A percentile compares a stretch with the other conserved stretches of the same genome.
phyloP scores from a whole-genome alignment of 768 basidiomycete species.

The Suillus placidus region DNA sequence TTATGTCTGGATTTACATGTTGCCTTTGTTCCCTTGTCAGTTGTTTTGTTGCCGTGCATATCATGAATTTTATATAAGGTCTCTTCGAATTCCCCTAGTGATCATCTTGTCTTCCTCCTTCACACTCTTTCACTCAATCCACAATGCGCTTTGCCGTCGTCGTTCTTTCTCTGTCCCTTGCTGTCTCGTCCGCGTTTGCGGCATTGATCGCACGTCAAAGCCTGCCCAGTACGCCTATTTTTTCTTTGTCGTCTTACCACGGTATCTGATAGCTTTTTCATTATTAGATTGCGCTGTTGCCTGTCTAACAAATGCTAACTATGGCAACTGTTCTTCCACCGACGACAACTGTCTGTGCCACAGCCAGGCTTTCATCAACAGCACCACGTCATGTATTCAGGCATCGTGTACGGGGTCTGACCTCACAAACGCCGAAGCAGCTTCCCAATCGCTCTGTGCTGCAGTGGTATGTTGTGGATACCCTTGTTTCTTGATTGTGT shows the following conservation, averaged over 20 bases:
- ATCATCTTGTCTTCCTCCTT: background rate
- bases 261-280: background rate
- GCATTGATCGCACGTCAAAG: conserved; percentile 23
- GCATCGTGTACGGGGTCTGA: conserved; percentile 50
- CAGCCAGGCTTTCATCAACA: conserved; percentile 44
- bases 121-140: conserved; percentile 4
- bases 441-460: conserved; percentile 47
- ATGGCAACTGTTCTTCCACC: conserved; percentile 46
- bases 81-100: background rate
- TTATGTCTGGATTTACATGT: background rate
- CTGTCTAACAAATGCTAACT: conserved; percentile 50
- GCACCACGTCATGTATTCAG: conserved; percentile 52
- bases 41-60: conserved; percentile 8
- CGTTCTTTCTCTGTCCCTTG: conserved; percentile 18
- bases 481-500: conserved; percentile 4
- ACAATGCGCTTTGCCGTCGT: conserved; percentile 23
- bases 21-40: conserved; percentile 7
- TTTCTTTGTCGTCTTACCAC: conserved; percentile 7
- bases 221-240: conserved; percentile 25
- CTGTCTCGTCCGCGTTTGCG: conserved; percentile 21
- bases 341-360: conserved; percentile 65
- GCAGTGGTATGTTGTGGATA: conserved; percentile 47
- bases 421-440: conserved; percentile 43
- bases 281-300: conserved; percentile 50
- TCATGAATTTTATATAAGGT: background rate